These are phyloP conservation scores for Salix arbutifolia DNA, from an alignment of 345 rosid species.

Conservation along the genomic window DNA sequence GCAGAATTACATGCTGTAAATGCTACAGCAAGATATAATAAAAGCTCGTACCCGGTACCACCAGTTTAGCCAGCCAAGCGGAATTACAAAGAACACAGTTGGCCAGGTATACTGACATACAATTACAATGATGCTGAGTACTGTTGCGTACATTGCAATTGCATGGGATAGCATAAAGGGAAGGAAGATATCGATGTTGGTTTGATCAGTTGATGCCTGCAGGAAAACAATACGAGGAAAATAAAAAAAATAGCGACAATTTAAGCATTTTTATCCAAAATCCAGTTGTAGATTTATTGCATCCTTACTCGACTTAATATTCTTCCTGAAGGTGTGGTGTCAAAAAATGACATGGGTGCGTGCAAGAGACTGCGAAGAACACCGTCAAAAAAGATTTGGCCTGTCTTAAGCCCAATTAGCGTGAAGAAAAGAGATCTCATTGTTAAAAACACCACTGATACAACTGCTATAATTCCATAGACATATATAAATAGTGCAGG, in stretches of 20 bases:
- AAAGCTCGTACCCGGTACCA: slow-evolving; percentile 79
- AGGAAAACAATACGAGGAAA: neutral
- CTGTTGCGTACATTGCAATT: slow-evolving; percentile 57
- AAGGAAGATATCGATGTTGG: slow-evolving; percentile 68
- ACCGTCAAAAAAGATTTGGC: slow-evolving; percentile 65
- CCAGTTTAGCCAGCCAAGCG: slow-evolving; percentile 80
- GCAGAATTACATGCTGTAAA: neutral
- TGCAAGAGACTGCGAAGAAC: slow-evolving; percentile 82
- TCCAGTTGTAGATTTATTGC: neutral
- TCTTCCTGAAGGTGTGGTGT: slow-evolving; percentile 96
- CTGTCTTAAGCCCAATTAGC: slow-evolving; percentile 69
- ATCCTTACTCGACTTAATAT: slow-evolving; percentile 77
- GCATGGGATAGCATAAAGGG: slow-evolving; percentile 59
- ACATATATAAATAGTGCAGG: slow-evolving; percentile 56
- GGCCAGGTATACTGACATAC: slow-evolving; percentile 98
- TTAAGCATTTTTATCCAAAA: neutral
- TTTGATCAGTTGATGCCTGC: slow-evolving; percentile 90
- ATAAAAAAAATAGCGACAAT: neutral
- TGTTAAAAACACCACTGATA: slow-evolving; percentile 49
- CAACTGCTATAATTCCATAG: slow-evolving; percentile 52
- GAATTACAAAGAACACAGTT: slow-evolving; percentile 66
- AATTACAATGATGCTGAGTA: slow-evolving; percentile 74
- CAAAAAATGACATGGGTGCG: slow-evolving; percentile 98
- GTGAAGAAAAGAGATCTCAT: slow-evolving; percentile 54
- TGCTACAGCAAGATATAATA: neutral